A percentile compares a stretch with the other conserved stretches of the same genome.
Conservation (phyloP, 345 rosid genomes). For the Eutrema japonicum region DNA sequence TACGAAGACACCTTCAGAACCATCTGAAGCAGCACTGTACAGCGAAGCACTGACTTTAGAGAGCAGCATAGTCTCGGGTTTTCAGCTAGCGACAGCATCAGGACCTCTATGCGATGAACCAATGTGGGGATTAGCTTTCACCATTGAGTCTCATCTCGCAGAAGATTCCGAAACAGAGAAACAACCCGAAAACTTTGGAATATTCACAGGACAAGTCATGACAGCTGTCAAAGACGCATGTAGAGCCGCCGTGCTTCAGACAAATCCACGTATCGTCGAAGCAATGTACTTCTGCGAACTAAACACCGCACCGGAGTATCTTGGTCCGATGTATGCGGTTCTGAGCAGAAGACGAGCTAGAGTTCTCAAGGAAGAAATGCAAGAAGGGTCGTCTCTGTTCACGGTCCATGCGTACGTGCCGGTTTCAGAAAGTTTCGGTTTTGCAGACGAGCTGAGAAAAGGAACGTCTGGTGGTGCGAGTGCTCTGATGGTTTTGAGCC, state of each 20-base stretch:
- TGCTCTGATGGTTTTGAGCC: conserved; percentile 86
- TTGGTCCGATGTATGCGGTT: conserved; percentile 84
- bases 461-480: conserved; percentile 90
- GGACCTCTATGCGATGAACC: conserved; percentile 94
- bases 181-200: conserved; percentile 65
- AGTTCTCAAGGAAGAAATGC: conserved; percentile 93
- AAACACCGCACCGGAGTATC: conserved; percentile 70
- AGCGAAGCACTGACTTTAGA: conserved; percentile 66
- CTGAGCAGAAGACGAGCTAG: conserved; percentile 76
- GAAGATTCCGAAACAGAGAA: conserved; percentile 53
- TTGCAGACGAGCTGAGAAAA: conserved; percentile 82
- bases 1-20: conserved; percentile 45
- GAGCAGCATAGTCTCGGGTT: conserved; percentile 80
- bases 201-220: conserved; percentile 86
- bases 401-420: conserved; percentile 84
- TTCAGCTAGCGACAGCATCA: conserved; percentile 82
- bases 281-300: conserved; percentile 94
- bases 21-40: conserved; percentile 46
- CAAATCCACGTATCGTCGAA: conserved; percentile 79
- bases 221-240: conserved; percentile 84
- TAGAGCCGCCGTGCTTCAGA: conserved; percentile 74
- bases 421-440: conserved; percentile 87
- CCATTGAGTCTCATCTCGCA: conserved; percentile 61
- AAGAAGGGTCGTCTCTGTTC: conserved; percentile 81
- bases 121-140: conserved; percentile 89